phyloP scores from a whole-genome alignment of 345 rosid species.

The Salix dunnii region DNA sequence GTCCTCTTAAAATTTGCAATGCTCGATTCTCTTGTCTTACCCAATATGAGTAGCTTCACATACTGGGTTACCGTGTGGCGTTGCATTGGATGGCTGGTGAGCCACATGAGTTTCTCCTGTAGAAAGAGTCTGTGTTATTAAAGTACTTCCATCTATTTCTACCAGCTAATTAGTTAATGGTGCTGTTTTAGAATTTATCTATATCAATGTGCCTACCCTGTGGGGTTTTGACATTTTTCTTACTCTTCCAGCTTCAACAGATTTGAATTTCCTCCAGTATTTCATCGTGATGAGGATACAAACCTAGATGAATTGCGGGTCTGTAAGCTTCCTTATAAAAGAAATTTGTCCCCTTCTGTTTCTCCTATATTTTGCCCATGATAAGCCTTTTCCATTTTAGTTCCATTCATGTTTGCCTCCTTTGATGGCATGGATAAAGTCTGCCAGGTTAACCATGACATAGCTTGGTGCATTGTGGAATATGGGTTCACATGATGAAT shows the following conservation, averaged over 20 bases:
- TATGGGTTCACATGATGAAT: not conserved
- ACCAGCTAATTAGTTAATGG: slow-evolving; percentile 8
- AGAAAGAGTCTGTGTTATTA: no score
- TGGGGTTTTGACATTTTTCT: slow-evolving; percentile 4
- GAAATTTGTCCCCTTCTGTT: not conserved
- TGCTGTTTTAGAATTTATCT: slow-evolving; percentile 7
- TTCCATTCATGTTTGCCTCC: not conserved
- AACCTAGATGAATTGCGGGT: slow-evolving; percentile 80
- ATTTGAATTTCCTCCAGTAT: slow-evolving; percentile 84
- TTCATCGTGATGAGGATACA: slow-evolving; percentile 76
- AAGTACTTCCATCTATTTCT: not conserved
- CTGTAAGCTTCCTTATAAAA: slow-evolving; percentile 22
- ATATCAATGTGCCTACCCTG: not conserved
- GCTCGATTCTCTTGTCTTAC: not conserved
- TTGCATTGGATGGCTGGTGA: no score
- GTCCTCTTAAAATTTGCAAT: slow-evolving; percentile 2
- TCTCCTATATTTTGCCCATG: not conserved
- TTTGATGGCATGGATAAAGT: not conserved
- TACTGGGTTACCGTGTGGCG: no score
- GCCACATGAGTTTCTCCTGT: no score
- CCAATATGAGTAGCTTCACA: not conserved
- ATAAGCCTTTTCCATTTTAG: not conserved
- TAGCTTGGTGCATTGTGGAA: not conserved
- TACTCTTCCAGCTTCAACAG: slow-evolving; percentile 67
- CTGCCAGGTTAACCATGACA: not conserved